A percentile compares a stretch with the other conserved stretches of the same genome.
Conservation (phyloP, 352 stramenopile genomes). For the Albugo candida region DNA sequence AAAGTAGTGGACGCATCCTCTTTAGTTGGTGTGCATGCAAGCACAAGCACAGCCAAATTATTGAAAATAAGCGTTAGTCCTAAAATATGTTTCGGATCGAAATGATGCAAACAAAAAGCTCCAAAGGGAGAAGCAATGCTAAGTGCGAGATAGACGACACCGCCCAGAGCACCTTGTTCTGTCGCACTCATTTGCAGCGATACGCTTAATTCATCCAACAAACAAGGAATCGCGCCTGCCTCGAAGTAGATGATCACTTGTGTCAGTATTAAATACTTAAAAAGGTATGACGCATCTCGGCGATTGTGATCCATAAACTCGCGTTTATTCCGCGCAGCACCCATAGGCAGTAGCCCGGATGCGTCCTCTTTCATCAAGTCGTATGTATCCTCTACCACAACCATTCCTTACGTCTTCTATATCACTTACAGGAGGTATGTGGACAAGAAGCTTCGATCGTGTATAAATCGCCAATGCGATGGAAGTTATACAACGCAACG, state of each 20-base stretch:
- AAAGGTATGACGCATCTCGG: constrained; percentile 52
- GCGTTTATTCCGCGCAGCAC: too few species aligned
- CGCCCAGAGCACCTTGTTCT: constrained; percentile 55
- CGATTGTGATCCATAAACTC: constrained; percentile 49
- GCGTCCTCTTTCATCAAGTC: too few species aligned
- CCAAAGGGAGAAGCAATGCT: constrained; percentile 59
- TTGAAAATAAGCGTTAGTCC: constrained; percentile 54
- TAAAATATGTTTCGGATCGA: constrained; percentile 41
- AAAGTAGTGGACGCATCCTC: constrained; percentile 34
- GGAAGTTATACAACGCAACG: too few species aligned
- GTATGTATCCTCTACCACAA: too few species aligned
- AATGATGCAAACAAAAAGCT: constrained; percentile 47
- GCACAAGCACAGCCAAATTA: constrained; percentile 48
- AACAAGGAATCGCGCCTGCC: constrained; percentile 55
- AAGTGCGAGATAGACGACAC: constrained; percentile 60
- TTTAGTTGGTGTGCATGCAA: constrained; percentile 53
- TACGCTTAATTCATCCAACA: constrained; percentile 60
- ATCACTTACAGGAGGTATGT: constrained; percentile 8
- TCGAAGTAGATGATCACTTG: constrained; percentile 72
- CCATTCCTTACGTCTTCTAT: too few species aligned
- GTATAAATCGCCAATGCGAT: constrained; percentile 1
- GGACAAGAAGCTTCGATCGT: constrained; percentile 12
- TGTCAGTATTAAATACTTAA: constrained; percentile 75
- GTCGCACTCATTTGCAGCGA: constrained; percentile 43
- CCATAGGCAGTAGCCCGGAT: too few species aligned